phyloP scores from a whole-genome alignment of 257 asterid species.

The Capsicum pubescens region DNA sequence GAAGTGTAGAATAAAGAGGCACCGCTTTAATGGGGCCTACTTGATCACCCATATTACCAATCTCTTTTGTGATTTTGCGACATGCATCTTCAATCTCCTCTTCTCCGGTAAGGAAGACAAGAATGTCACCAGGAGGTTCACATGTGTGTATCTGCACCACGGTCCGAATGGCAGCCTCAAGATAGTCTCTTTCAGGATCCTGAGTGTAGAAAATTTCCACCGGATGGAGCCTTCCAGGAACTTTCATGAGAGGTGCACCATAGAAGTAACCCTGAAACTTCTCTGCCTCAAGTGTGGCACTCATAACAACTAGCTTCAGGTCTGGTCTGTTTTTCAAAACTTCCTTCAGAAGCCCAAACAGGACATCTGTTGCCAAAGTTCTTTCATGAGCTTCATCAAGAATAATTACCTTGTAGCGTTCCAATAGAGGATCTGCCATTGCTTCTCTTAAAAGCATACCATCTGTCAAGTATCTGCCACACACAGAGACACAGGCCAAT shows the following conservation, averaged over 20 bases:
- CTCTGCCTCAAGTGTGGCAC: conserved; percentile 99
- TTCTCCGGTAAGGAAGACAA: conserved; percentile 96
- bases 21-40: conserved; percentile 89
- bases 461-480: conserved; percentile 83
- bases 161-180: conserved; percentile 95
- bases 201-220: conserved; percentile 92
- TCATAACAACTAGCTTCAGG: conserved; percentile 91
- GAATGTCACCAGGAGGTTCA: conserved; percentile 93
- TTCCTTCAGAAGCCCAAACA: conserved; percentile 94
- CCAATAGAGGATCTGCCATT: conserved; percentile 93
- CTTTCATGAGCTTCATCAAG: conserved; percentile 99
- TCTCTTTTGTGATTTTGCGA: conserved; percentile 74
- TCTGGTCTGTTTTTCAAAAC: conserved; percentile 85
- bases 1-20: conserved; percentile 93
- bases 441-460: conserved; percentile 99
- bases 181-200: conserved; percentile 94
- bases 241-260: conserved; percentile 96
- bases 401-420: conserved; percentile 91
- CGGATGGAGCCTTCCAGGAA: conserved; percentile 97
- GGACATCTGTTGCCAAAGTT: conserved; percentile 93
- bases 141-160: conserved; percentile 87
- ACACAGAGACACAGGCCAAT: conserved; percentile 16
- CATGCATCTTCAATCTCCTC: conserved; percentile 99
- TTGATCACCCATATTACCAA: conserved; percentile 81
- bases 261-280: conserved; percentile 87